Evolutionary conservation across 345 rosid genomes (phyloP).

Genomic region (Brassica cretica): DNA sequence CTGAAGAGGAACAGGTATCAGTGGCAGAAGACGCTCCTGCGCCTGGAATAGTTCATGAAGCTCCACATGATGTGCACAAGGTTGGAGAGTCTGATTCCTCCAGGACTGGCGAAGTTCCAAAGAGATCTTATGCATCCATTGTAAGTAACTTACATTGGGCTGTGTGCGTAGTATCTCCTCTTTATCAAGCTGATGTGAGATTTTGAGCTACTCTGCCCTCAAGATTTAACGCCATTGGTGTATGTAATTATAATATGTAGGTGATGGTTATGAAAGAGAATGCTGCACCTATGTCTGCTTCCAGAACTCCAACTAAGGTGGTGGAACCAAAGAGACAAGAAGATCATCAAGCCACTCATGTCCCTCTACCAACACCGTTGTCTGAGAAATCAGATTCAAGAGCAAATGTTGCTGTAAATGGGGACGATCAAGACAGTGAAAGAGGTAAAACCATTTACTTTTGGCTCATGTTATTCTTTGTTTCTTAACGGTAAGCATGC

Average conservation of each 20-base stretch:
- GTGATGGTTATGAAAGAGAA: conserved; percentile 80
- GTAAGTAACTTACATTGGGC: conserved; percentile 48
- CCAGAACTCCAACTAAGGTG: conserved; percentile 50
- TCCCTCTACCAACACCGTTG: conserved; percentile 44
- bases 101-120: conserved; percentile 67
- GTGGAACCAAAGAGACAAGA: conserved; percentile 65
- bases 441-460: conserved; percentile 34
- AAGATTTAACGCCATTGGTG: neutral
- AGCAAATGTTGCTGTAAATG: conserved; percentile 57
- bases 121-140: conserved; percentile 92
- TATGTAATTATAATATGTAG: conserved; percentile 40
- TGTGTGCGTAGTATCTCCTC: conserved; percentile 2
- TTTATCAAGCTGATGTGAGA: conserved; percentile 13
- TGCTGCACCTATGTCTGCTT: conserved; percentile 47
- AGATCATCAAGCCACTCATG: conserved; percentile 46
- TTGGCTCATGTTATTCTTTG: neutral
- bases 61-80: conserved; percentile 45
- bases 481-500: neutral
- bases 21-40: conserved; percentile 41
- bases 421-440: conserved; percentile 61
- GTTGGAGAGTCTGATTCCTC: conserved; percentile 50
- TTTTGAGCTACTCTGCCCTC: neutral
- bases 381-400: conserved; percentile 50
- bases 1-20: conserved; percentile 48
- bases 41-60: conserved; percentile 67